phyloP scores from a whole-genome alignment of 2,329 filamentous ascomycete species.

The Epichloe aotearoae region DNA sequence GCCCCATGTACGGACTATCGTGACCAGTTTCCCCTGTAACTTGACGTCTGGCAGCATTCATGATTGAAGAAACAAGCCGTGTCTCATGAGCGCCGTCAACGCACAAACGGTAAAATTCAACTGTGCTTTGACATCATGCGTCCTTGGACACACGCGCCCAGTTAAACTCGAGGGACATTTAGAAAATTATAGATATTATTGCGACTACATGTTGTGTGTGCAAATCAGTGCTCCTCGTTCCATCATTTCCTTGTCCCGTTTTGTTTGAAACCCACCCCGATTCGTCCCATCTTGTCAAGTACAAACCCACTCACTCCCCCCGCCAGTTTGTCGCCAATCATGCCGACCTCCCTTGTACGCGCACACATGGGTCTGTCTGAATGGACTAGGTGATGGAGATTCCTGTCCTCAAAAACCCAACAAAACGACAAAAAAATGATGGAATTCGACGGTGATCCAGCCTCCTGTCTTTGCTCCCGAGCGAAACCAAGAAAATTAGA shows the following conservation, averaged over 20 bases:
- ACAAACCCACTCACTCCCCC: not conserved
- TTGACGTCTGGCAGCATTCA: no score
- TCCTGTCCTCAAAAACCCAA: not conserved
- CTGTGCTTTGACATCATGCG: no score
- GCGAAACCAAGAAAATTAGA: not conserved
- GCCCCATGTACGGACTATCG: no score
- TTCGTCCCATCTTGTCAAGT: not conserved
- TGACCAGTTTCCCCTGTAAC: no score
- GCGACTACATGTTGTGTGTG: not conserved
- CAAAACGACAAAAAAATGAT: not conserved
- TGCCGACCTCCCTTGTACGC: not conserved
- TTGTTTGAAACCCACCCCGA: not conserved
- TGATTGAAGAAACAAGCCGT: no score
- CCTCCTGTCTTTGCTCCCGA: not conserved
- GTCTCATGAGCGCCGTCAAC: no score
- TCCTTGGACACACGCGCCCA: no score
- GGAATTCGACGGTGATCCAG: slow-evolving; percentile 2
- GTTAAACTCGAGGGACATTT: not conserved
- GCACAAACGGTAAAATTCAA: no score
- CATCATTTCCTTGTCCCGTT: not conserved
- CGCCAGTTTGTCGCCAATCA: not conserved
- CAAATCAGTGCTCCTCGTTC: not conserved
- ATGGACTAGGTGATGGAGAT: not conserved
- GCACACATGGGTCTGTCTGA: not conserved
- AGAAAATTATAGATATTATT: not conserved